Base-by-base conservation (phyloP, 305 asterid species). In the Fraxinus angustifolia region DNA sequence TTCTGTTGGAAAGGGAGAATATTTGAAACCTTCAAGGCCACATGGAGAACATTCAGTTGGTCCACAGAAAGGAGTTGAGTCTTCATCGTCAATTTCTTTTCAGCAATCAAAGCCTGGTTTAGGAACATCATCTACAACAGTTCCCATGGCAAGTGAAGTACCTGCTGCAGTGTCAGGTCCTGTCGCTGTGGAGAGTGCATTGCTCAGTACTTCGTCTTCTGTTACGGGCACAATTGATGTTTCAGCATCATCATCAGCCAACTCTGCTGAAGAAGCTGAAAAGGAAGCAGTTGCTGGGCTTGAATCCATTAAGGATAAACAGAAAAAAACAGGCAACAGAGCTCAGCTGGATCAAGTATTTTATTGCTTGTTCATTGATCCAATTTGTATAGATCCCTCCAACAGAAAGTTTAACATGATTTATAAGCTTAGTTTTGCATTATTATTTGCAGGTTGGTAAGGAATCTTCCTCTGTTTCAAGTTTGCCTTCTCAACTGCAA, bases 341-440 rank as follows among this genome's bases (percentile, higher is more conserved):
- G 87, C 74, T 45, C 83, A 82, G 72, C 82, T 79, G 74, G 89
- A 90, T 81, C 86, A 85, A 90, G 96, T 91, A 85, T 73, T 79
- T 78, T 84, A 58, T 50, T 79, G 79, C 67, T 60, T 80, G 8
- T 75, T 71, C 81, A 42, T 78, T 78, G 48, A 73, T 78, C 78
- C 23, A 73, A 48, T 84, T 21, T 16, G 10, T 45, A 7, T 72
- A 60, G 33, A 26, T 73, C 26, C 16, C 78, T 76, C 73, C 8
- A 67, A 10, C 35, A 78, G 84, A 30, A 80, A 81, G 71, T 80
- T 84, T 82, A 65, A 78, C 8, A 5, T 53, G 62, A 67, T 72
- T 65, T 73, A 30, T 87, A 83, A 68, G 75, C 80, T 74, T 71
- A 56, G 60, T n/a, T 78, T 26, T 73, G 60, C 76, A 21, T 50